These are phyloP conservation scores for Kwoniella pini DNA, from an alignment of 768 basidiomycete species.

Conservation along the genomic window DNA sequence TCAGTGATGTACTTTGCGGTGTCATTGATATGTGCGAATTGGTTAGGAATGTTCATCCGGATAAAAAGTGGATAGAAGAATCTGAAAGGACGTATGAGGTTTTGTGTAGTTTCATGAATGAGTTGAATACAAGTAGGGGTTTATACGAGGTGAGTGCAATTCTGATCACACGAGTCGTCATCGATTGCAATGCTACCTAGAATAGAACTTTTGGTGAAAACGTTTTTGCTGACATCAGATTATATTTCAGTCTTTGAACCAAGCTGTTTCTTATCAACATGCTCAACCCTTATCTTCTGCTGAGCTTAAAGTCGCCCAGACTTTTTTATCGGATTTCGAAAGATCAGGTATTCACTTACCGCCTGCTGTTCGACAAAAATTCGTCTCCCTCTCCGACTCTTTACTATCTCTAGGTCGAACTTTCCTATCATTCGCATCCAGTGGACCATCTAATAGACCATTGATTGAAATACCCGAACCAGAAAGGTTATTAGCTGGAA, in stretches of 20 bases:
- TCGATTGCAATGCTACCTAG: no score
- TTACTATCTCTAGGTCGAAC: constrained; percentile 82
- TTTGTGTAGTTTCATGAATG: constrained; percentile 96
- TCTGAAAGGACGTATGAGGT: constrained; percentile 86
- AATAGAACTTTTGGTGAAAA: no score
- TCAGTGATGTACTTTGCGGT: constrained; percentile 92
- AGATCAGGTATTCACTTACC: constrained; percentile 93
- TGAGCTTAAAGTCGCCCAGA: constrained; percentile 65
- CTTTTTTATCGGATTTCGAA: constrained; percentile 96
- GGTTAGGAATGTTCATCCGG: constrained; percentile 89
- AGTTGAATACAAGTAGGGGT: constrained; percentile 88
- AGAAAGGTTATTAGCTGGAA: constrained; percentile 41
- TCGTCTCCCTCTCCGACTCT: constrained; percentile 85
- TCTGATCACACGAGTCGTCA: background rate
- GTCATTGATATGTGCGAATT: constrained; percentile 97
- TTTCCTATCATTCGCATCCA: constrained; percentile 61
- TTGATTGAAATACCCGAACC: constrained; percentile 51
- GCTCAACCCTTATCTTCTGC: constrained; percentile 38
- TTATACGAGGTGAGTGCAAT: constrained; percentile 73
- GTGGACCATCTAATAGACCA: constrained; percentile 30
- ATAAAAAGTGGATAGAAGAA: constrained; percentile 74
- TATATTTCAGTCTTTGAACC: constrained; percentile 27
- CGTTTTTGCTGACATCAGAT: background rate
- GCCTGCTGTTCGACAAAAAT: constrained; percentile 70
- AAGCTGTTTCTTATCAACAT: constrained; percentile 40